Percentiles rank a stretch among this genome's conserved stretches.
These are phyloP conservation scores for Penicillium sp. DNA, from an alignment of 2,329 filamentous ascomycete genomes.

Conservation along the genomic window DNA sequence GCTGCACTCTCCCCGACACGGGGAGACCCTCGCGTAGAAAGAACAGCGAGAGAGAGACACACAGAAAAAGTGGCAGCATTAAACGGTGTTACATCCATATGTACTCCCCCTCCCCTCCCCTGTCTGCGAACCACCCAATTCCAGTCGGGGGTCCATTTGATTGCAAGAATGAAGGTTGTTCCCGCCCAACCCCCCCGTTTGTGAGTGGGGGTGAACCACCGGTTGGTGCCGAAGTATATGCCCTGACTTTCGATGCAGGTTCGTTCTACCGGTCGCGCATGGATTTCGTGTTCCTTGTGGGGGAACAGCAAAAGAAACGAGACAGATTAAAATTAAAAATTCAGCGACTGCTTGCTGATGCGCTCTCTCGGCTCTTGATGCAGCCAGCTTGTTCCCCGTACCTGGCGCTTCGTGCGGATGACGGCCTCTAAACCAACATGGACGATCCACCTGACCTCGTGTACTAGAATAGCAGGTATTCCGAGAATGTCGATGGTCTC, in stretches of 20 bases:
- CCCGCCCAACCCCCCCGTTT: conserved; percentile 10
- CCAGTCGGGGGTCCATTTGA: conserved; percentile 2
- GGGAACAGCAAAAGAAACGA: neutral
- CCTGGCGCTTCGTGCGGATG: conserved; percentile 19
- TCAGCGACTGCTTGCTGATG: neutral
- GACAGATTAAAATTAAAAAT: neutral
- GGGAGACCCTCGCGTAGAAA: neutral
- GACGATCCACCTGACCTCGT: conserved; percentile 23
- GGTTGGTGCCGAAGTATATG: conserved; percentile 10
- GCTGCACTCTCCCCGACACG: neutral
- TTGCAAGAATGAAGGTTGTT: conserved; percentile 19
- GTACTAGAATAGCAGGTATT: conserved; percentile 16
- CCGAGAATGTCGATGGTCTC: conserved; percentile 16
- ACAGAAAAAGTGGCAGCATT: neutral
- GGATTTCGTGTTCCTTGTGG: neutral
- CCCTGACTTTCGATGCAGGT: conserved; percentile 1
- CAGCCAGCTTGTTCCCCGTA: neutral
- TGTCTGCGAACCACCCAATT: neutral
- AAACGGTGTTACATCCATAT: neutral
- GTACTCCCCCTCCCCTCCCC: neutral
- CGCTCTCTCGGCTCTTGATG: neutral
- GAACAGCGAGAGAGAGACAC: neutral
- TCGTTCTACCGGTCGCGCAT: conserved; percentile 5
- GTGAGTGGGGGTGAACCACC: conserved; percentile 18
- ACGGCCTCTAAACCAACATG: conserved; percentile 1